Evolutionary conservation across 2,329 filamentous ascomycete genomes (phyloP), one percentile per base, ranked within the genome.

Genomic region (Hypoxylon sp.): DNA sequence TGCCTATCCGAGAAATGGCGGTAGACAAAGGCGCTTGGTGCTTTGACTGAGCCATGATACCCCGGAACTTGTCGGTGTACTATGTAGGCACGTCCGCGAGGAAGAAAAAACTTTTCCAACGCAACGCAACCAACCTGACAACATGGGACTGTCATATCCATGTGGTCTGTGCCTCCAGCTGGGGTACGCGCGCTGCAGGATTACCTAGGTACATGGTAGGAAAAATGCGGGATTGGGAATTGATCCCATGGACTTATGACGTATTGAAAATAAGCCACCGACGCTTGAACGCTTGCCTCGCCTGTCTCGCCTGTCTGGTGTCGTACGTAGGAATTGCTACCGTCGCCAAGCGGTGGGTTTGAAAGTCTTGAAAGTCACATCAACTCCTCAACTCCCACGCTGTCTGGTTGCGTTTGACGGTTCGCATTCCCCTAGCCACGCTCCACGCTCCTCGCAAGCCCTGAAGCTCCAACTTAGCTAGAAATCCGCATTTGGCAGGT

Each of bases 201-300:
- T 59, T 61, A n/a, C n/a, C n/a, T n/a, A n/a, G n/a, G n/a, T n/a
- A n/a, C n/a, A n/a, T n/a, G n/a, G 54, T 53, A 32, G 7, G 7
- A 48, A 69, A 62, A 67, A 65, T 65, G 67, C 64, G 67, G 67
- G 64, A 69, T 65, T n/a, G n/a, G 24, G 24, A 7, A 26, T 26
- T 69, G 67, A 62, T 65, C 65, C 65, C 59, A 59, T 62, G 63
- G 56, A 17, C 19, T 57, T 48, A 68, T 68, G 66, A 68, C 66
- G 66, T 68, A 68, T 61, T 54, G 48, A 57, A 66, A 64, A 60
- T 68, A 68, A 68, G 66, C 63, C 66, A 66, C 63, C 53, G 43
- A 62, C 61, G 64, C 61, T 53, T 62, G 48, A 56, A n/a, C n/a
- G n/a, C n/a, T n/a, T n/a, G n/a, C n/a, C n/a, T n/a, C 26, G 46